Base-by-base conservation (phyloP, 495 filamentous ascomycete species). In the Aspergillus campestris region DNA sequence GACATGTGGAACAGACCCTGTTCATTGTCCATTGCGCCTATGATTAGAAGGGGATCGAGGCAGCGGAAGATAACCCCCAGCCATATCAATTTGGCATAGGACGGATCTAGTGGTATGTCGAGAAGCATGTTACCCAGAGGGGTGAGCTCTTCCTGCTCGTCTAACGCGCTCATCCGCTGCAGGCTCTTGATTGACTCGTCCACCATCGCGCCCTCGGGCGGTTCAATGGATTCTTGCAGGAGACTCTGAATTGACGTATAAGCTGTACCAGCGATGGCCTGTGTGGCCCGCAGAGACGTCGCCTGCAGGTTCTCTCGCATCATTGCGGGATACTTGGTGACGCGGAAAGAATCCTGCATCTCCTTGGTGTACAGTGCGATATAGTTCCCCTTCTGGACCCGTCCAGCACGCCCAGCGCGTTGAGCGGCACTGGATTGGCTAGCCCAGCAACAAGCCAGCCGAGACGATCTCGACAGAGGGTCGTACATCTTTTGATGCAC, bases 61-160 rank as follows among this genome's bases (percentile, higher is more conserved):
- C 80, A 83, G 14, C 71, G 65, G 62, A 82, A 83, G 15, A 81
- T 73, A 34, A 78, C 58, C 7, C 77, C 78, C 8, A 82, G 55
- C 15, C 81, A 50, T 32, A 81, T 70, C 71, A 82, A 69, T 46
- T 79, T 81, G 31, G 72, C 78, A 39, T 77, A 58, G 8, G 58
- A 55, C 24, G 79, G 79, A 41, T 73, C 61, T 29, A 79, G 58
- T 7, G 68, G 66, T 39, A 82, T 50, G 15, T 64, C 58, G 9
- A 67, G 56, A 10, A 82, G 57, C 31, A 78, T 41, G 13, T 54
- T 56, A 33, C 79, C 80, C 3, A 83, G 63, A 11, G 62, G 59
- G 8, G 79, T 82, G 31, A 81, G 49, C 5, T 67, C 45, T 45
- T 79, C 77, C 6, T 71, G 38, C 9, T 68, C 50, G n/a, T 69